Percentiles rank a stretch among this genome's conserved stretches.
phyloP scores from a whole-genome alignment of 2,329 filamentous ascomycete genomes.

The Aspergillus ibericus region DNA sequence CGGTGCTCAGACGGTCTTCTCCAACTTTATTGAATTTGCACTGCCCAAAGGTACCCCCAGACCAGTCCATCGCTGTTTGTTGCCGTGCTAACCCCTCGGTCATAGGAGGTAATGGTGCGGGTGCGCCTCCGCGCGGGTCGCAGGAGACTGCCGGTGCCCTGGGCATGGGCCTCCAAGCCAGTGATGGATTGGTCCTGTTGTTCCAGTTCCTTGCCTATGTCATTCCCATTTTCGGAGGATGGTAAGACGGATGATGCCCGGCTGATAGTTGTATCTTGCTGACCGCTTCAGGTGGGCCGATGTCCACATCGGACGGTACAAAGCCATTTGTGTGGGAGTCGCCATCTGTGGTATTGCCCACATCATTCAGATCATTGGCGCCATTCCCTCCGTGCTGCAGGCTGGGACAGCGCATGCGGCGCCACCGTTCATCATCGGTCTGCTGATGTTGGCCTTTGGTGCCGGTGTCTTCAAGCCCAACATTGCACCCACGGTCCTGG shows the following conservation, averaged over 20 bases:
- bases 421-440: slow-evolving; percentile 42
- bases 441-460: slow-evolving; percentile 41
- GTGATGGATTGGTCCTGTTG: slow-evolving; percentile 54
- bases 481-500: slow-evolving; percentile 46
- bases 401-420: slow-evolving; percentile 32
- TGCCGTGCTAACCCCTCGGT: neutral
- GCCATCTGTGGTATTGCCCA: slow-evolving; percentile 41
- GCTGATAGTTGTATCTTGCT: neutral
- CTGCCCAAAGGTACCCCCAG: slow-evolving; percentile 53
- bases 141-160: slow-evolving; percentile 58
- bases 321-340: slow-evolving; percentile 41
- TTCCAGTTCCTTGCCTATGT: slow-evolving; percentile 56
- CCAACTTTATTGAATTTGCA: slow-evolving; percentile 63
- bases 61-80: slow-evolving; percentile 21
- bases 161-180: slow-evolving; percentile 57
- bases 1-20: slow-evolving; percentile 56
- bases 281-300: slow-evolving; percentile 22
- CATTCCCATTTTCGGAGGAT: slow-evolving; percentile 52
- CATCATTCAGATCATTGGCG: slow-evolving; percentile 34
- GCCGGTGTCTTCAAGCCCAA: slow-evolving; percentile 44
- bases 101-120: slow-evolving; percentile 41
- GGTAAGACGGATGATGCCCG: slow-evolving; percentile 7
- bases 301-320: slow-evolving; percentile 26
- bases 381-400: slow-evolving; percentile 44
- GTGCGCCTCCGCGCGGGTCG: slow-evolving; percentile 35